phyloP scores from a whole-genome alignment of 2,329 filamentous ascomycete species.

The Phialophora expanda region DNA sequence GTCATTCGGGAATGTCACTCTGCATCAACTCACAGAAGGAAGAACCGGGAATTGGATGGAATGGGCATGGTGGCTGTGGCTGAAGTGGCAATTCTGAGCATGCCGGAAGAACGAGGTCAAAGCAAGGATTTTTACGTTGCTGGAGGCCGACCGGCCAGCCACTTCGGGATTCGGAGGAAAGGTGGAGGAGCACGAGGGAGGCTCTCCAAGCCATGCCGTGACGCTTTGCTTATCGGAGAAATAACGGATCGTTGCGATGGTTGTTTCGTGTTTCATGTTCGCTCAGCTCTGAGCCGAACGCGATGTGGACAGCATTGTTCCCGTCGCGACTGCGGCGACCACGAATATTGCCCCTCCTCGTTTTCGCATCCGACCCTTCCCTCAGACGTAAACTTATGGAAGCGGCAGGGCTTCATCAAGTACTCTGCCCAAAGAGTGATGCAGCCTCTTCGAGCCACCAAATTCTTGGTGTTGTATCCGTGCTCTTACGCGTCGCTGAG shows the following conservation, averaged over 20 bases:
- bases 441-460: background rate
- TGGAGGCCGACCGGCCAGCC: constrained; percentile 6
- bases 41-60: constrained; percentile 10
- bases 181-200: background rate
- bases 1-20: constrained; percentile 14
- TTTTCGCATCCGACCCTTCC: background rate
- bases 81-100: constrained; percentile 8
- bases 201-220: background rate
- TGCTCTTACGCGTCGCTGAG: background rate
- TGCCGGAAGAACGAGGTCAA: background rate
- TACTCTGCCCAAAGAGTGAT: background rate
- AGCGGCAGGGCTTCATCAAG: background rate
- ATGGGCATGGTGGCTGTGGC: constrained; percentile 12
- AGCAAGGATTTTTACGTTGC: constrained; percentile 4
- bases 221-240: background rate
- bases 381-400: too few species aligned
- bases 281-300: background rate
- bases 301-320: background rate
- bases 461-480: background rate
- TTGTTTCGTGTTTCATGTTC: background rate
- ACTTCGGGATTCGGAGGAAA: background rate
- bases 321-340: too few species aligned
- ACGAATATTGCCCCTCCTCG: background rate
- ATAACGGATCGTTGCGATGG: background rate
- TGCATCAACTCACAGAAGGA: constrained; percentile 5